These are phyloP conservation scores for Cryptosporidium parvum DNA, from an alignment of 169 alveolate species.

Conservation along the genomic window DNA sequence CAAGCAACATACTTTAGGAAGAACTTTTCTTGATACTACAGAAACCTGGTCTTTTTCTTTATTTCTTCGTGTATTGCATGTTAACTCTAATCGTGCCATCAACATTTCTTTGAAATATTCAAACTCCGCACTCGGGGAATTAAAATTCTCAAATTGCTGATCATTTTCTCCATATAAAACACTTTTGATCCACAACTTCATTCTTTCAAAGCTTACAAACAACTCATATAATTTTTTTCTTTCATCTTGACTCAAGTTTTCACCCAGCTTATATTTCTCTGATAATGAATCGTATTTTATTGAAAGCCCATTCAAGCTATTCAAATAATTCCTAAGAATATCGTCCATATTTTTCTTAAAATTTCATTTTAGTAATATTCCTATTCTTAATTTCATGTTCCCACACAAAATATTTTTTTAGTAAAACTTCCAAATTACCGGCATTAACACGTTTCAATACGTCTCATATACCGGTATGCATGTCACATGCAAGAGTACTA, in stretches of 20 bases:
- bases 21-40: constrained; percentile 27
- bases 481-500: neutral
- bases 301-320: constrained; percentile 16
- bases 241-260: constrained; percentile 1
- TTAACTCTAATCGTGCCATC: constrained; percentile 1
- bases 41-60: constrained; percentile 23
- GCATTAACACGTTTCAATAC: neutral
- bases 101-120: constrained; percentile 7
- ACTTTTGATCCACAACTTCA: constrained; percentile 48
- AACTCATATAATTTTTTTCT: constrained; percentile 9
- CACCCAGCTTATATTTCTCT: constrained; percentile 5
- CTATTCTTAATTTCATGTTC: neutral
- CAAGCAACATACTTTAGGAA: constrained; percentile 56
- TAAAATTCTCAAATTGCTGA: neutral
- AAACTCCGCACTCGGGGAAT: neutral
- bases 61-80: neutral
- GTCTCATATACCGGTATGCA: neutral
- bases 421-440: neutral
- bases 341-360: constrained; percentile 2
- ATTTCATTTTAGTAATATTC: neutral
- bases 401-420: neutral
- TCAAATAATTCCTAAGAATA: constrained; percentile 20
- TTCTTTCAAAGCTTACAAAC: constrained; percentile 22
- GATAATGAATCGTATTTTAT: constrained; percentile 1
- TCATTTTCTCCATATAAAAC: constrained; percentile 31